Conservation (phyloP, 1,284 basidiomycete genomes). For the Melampsora americana region DNA sequence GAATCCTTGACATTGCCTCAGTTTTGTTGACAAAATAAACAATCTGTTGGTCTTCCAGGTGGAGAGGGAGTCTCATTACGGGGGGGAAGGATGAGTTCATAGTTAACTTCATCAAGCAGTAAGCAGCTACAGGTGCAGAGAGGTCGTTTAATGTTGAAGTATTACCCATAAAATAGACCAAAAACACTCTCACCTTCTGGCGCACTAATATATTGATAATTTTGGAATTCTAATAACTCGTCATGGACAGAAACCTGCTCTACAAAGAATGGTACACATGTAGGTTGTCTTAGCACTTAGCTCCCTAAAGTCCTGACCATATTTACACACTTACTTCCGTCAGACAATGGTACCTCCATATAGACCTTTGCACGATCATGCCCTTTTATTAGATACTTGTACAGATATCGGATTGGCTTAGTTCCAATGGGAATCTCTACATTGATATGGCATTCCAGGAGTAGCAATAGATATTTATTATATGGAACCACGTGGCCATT, state of each 20-base stretch:
- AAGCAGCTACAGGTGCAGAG: neutral
- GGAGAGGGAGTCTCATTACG: neutral
- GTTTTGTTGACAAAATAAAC: neutral
- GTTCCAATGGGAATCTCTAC: slow-evolving; percentile 1
- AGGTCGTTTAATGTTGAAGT: no score
- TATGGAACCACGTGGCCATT: slow-evolving; percentile 18
- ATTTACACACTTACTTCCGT: no score
- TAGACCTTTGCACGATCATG: neutral
- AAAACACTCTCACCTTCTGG: neutral
- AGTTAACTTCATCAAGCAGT: neutral
- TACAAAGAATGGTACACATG: no score
- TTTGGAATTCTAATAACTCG: neutral
- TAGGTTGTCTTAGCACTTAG: no score
- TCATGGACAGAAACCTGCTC: neutral
- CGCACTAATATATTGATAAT: neutral
- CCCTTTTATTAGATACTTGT: slow-evolving; percentile 18
- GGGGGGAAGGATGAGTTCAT: neutral
- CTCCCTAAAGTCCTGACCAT: no score
- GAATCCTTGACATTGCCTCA: neutral
- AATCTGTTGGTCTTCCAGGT: slow-evolving; percentile 9
- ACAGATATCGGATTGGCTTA: slow-evolving; percentile 1
- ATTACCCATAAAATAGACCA: no score
- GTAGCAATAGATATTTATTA: slow-evolving; percentile 2
- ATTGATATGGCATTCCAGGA: slow-evolving; percentile 27
- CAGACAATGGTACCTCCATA: neutral